Base-by-base conservation (phyloP, 352 stramenopile species). In the Proteromonas lacertae region DNA sequence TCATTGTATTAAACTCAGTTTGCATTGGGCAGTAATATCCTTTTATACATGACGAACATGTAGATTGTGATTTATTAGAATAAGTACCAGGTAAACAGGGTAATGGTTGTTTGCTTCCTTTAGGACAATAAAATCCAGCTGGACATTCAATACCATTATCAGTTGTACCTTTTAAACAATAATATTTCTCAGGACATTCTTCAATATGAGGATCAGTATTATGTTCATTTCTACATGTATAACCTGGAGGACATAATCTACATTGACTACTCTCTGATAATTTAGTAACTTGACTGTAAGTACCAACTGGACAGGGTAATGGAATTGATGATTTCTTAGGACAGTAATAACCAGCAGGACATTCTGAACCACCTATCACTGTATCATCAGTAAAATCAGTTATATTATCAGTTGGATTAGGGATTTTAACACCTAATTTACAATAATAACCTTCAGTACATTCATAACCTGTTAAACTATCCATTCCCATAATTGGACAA, bases 21-120 rank as follows among this genome's bases (percentile, higher is more conserved):
- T 63, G 62, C 7, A 55, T 29, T 2, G 60, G 52, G 40, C 71
- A 89, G 28, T 72, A 75, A 33, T 25, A 37, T 1, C 73, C 57
- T 7, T 38, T 29, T 18, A 56, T 54, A 35, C 57, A 66, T 20
- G 29, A 20, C 29, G 4, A n/a, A 20, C 29, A 34, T 20, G 29
- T 34, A n/a, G n/a, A n/a, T n/a, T n/a, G n/a, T n/a, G n/a, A n/a
- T n/a, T n/a, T 24, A 29, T 55, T 39, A n/a, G 43, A 32, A 37
- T 48, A 59, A 4, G n/a, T 17, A 8, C 34, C 14, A 4, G 34
- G 4, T 13, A 28, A 4, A 9, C 6, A 13, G 4, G 5, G 16
- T 35, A 31, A 6, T 18, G 38, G 20, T 7, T n/a, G 18, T 4
- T 41, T 3, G 3, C 4, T 5, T 18, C 38, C 29, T 22, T 6